Percentiles rank a stretch among this genome's conserved stretches.
Conservation (phyloP, 225 moss, liverwort and hornwort genomes). For the Pleurozium schreberi region DNA sequence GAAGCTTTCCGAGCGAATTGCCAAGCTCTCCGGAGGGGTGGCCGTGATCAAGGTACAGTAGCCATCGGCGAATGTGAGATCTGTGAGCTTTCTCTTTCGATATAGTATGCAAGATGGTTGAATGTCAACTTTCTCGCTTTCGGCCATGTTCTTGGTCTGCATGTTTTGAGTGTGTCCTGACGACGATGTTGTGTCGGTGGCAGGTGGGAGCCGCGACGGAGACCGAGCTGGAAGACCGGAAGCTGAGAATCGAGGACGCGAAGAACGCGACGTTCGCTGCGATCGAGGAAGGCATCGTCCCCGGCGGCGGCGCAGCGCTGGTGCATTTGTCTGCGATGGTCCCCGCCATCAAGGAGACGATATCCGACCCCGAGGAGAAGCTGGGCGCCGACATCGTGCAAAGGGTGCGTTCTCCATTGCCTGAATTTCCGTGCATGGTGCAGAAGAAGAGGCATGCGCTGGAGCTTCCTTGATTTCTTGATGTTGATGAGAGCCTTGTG, state of each 20-base stretch:
- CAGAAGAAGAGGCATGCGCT: no score
- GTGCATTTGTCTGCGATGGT: constrained; percentile 80
- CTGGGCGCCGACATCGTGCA: constrained; percentile 90
- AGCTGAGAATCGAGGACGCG: constrained; percentile 87
- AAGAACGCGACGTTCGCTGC: constrained; percentile 98
- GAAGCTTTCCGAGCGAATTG: constrained; percentile 94
- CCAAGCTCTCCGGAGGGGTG: constrained; percentile 87
- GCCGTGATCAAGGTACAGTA: constrained; percentile 63
- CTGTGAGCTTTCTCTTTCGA: no score
- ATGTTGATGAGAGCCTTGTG: not conserved
- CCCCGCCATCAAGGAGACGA: constrained; percentile 47
- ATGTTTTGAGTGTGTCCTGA: not conserved
- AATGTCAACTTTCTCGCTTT: rapidly evolving
- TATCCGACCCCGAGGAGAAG: constrained; percentile 69
- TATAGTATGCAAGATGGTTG: not conserved
- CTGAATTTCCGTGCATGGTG: not conserved
- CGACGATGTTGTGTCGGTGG: not conserved
- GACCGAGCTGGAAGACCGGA: constrained; percentile 90
- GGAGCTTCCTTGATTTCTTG: no score
- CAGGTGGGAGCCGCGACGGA: constrained; percentile 93
- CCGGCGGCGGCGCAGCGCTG: constrained; percentile 83
- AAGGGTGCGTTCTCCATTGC: constrained; percentile 26
- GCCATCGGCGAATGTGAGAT: not conserved
- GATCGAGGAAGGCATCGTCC: constrained; percentile 96
- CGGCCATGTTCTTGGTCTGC: not conserved